phyloP scores from a whole-genome alignment of 2,329 filamentous ascomycete species.

The Monilinia aucupariae region DNA sequence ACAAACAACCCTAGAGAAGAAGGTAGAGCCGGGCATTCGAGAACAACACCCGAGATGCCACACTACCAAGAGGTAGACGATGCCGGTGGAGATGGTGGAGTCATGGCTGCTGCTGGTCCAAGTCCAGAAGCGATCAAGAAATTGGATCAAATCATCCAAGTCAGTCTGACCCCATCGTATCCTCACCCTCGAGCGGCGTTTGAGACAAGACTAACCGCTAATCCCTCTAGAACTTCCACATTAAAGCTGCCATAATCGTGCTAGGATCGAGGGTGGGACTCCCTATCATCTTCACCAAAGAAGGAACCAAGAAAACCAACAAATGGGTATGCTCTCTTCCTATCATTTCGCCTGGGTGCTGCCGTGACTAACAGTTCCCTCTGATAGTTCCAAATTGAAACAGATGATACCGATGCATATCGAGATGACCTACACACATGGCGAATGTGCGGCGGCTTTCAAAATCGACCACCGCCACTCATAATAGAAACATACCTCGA shows the following conservation, averaged over 20 bases:
- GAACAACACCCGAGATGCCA: slow-evolving; percentile 44
- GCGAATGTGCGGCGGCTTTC: slow-evolving; percentile 72
- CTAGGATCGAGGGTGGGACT: slow-evolving; percentile 74
- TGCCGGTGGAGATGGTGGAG: slow-evolving; percentile 40
- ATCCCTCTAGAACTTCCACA: slow-evolving; percentile 72
- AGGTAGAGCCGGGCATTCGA: slow-evolving; percentile 40
- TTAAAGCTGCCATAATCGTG: slow-evolving; percentile 79
- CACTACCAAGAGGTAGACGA: slow-evolving; percentile 45
- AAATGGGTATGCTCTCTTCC: slow-evolving; percentile 68
- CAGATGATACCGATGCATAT: slow-evolving; percentile 87
- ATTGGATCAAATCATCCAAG: slow-evolving; percentile 90
- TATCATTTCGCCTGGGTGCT: neutral
- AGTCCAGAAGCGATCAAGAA: slow-evolving; percentile 67
- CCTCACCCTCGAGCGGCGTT: neutral
- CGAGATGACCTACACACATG: slow-evolving; percentile 74
- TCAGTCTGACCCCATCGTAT: slow-evolving; percentile 37
- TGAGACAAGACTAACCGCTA: slow-evolving; percentile 16
- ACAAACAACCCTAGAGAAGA: slow-evolving; percentile 71
- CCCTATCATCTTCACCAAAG: slow-evolving; percentile 46
- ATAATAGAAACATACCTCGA: slow-evolving; percentile 90
- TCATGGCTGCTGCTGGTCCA: slow-evolving; percentile 43
- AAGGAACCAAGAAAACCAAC: slow-evolving; percentile 61
- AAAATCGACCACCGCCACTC: slow-evolving; percentile 73
- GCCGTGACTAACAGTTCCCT: slow-evolving; percentile 9
- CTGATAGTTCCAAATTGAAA: slow-evolving; percentile 82